A percentile compares a stretch with the other conserved stretches of the same genome.
These are phyloP conservation scores for Starmerella floris DNA, from an alignment of 805 yeast genomes.

Conservation along the genomic window DNA sequence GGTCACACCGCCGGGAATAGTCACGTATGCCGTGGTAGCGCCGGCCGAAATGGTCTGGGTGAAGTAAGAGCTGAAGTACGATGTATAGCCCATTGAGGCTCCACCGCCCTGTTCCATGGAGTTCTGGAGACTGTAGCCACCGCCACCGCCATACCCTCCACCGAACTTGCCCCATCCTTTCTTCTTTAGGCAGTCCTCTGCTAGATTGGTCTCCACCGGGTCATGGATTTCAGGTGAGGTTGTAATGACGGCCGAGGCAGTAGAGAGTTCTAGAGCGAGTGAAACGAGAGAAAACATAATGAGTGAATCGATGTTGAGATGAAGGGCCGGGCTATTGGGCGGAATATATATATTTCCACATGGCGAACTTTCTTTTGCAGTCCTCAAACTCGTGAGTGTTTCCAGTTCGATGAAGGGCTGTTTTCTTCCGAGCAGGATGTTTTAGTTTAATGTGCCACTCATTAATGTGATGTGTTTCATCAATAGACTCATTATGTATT, in stretches of 20 bases:
- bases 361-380: too few species aligned
- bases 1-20: conserved; percentile 1
- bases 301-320: background rate
- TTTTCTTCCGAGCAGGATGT: too few species aligned
- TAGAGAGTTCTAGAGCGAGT: background rate
- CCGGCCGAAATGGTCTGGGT: background rate
- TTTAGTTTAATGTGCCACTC: too few species aligned
- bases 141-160: conserved; percentile 2
- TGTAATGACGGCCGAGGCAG: background rate
- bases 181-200: conserved; percentile 3
- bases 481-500: background rate
- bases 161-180: conserved; percentile 2
- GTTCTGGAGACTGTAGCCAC: too few species aligned
- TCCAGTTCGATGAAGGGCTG: too few species aligned
- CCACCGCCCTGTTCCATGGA: background rate
- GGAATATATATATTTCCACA: too few species aligned
- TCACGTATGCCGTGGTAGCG: background rate
- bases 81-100: background rate
- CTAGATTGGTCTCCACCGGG: background rate
- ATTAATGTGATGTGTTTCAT: too few species aligned
- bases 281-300: background rate
- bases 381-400: too few species aligned
- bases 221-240: conserved; percentile 2
- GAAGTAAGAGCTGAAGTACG: conserved; percentile 3
- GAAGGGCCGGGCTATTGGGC: too few species aligned